These are phyloP conservation scores for Citrus medica DNA, from an alignment of 345 rosid species.

Conservation along the genomic window DNA sequence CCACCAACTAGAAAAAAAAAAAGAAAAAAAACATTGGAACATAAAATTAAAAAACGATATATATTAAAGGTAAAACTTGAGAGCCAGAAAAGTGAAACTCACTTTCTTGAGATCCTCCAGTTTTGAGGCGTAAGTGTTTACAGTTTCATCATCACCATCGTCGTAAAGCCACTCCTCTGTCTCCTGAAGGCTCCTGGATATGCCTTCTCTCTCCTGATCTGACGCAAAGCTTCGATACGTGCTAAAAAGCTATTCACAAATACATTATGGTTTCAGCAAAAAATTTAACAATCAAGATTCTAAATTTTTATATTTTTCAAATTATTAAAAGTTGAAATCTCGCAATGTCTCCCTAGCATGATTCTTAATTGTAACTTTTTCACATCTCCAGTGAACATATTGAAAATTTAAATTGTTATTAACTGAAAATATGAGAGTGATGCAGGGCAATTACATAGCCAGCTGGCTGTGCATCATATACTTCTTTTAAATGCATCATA, in stretches of 20 bases:
- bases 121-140: conserved; percentile 38
- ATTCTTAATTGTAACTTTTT: background rate
- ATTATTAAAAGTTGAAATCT: background rate
- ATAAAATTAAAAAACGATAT: background rate
- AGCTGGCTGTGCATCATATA: background rate
- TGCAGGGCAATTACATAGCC: background rate
- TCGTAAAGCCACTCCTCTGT: conserved; percentile 68
- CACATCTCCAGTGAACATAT: background rate
- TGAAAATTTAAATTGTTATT: background rate
- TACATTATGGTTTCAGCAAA: background rate
- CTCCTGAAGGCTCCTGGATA: conserved; percentile 50
- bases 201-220: conserved; percentile 50
- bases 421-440: background rate
- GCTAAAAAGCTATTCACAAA: conserved; percentile 42
- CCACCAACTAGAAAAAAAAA: conserved; percentile 34
- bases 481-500: background rate
- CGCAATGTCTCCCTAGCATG: background rate
- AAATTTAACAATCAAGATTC: background rate
- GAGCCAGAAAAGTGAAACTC: background rate
- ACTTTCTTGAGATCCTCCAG: conserved; percentile 49
- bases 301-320: background rate
- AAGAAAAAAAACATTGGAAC: background rate
- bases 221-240: conserved; percentile 46
- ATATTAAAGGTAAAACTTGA: background rate
- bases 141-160: conserved; percentile 60